phyloP scores from a whole-genome alignment of 148 eudicot genomes.

The Limonium bicolor region DNA sequence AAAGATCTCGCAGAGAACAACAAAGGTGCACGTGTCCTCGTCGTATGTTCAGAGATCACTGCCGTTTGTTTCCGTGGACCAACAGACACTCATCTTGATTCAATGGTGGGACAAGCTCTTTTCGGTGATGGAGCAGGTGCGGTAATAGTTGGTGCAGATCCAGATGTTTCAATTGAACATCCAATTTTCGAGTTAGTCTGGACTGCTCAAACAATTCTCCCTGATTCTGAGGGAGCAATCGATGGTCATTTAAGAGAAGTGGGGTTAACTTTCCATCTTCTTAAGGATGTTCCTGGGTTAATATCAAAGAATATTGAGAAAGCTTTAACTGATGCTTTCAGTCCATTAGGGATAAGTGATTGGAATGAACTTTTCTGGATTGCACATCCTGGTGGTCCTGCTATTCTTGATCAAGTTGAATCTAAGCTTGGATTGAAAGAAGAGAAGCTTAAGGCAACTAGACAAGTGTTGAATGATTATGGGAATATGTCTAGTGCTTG shows the following conservation, averaged over 20 bases:
- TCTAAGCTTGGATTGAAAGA: constrained; percentile 13
- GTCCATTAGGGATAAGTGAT: constrained; percentile 17
- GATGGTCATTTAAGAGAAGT: constrained; percentile 24
- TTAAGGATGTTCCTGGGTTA: constrained; percentile 23
- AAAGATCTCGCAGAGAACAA: constrained; percentile 33
- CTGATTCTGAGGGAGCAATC: constrained; percentile 27
- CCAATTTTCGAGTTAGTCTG: constrained; percentile 16
- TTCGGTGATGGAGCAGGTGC: constrained; percentile 32
- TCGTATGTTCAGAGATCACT: constrained; percentile 25
- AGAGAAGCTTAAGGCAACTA: constrained; percentile 14
- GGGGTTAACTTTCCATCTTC: constrained; percentile 22
- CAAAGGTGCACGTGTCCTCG: constrained; percentile 20
- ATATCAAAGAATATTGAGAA: constrained; percentile 21
- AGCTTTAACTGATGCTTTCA: constrained; percentile 16
- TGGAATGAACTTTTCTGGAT: constrained; percentile 31
- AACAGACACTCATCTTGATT: constrained; percentile 17
- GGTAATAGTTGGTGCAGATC: constrained; percentile 18
- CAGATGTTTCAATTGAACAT: constrained; percentile 7
- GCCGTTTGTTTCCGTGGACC: constrained; percentile 28
- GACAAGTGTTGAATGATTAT: constrained; percentile 19
- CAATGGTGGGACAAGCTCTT: constrained; percentile 28
- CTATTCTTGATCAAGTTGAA: constrained; percentile 23
- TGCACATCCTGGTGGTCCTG: constrained; percentile 33
- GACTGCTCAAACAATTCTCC: constrained; percentile 20
- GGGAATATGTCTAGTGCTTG: constrained; percentile 35